Evolutionary conservation across 768 basidiomycete species (phyloP).

Genomic region (Myochromella boudieri): DNA sequence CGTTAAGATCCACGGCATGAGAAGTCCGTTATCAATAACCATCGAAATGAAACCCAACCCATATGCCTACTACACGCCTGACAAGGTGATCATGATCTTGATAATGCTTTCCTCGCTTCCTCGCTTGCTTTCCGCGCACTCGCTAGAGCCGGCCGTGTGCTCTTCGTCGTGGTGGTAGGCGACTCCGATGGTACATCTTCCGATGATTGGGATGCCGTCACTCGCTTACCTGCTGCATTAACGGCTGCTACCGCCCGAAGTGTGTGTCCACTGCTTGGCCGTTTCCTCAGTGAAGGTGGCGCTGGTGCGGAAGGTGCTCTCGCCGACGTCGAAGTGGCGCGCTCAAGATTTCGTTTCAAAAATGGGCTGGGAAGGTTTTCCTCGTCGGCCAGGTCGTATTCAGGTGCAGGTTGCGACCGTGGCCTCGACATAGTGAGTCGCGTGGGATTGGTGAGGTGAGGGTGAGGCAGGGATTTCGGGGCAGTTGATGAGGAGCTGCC

Average conservation of each 20-base stretch:
- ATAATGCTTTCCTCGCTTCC: conserved; percentile 49
- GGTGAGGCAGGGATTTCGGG: conserved; percentile 44
- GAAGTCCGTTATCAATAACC: neutral
- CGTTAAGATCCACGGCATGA: too few species aligned
- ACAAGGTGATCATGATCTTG: conserved; percentile 25
- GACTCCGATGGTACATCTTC: conserved; percentile 13
- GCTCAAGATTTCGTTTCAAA: conserved; percentile 45
- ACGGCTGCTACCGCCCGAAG: conserved; percentile 63
- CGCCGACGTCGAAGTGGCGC: conserved; percentile 20
- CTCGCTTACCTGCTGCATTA: conserved; percentile 40
- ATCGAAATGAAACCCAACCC: neutral
- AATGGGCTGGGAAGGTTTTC: conserved; percentile 88
- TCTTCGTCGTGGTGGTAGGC: neutral
- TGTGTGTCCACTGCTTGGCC: conserved; percentile 51
- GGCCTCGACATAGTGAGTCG: conserved; percentile 25
- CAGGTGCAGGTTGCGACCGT: conserved; percentile 32
- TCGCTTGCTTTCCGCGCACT: conserved; percentile 50
- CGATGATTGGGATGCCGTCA: conserved; percentile 13
- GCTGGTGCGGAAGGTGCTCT: conserved; percentile 6
- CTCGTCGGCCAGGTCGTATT: conserved; percentile 74
- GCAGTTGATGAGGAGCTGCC: conserved; percentile 18
- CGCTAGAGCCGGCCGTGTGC: conserved; percentile 40
- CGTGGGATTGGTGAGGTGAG: conserved; percentile 31
- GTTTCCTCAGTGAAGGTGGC: conserved; percentile 31
- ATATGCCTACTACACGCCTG: neutral